Conservation (phyloP, 1,139 yeast genomes). For the Sugiyamaella novakii region DNA sequence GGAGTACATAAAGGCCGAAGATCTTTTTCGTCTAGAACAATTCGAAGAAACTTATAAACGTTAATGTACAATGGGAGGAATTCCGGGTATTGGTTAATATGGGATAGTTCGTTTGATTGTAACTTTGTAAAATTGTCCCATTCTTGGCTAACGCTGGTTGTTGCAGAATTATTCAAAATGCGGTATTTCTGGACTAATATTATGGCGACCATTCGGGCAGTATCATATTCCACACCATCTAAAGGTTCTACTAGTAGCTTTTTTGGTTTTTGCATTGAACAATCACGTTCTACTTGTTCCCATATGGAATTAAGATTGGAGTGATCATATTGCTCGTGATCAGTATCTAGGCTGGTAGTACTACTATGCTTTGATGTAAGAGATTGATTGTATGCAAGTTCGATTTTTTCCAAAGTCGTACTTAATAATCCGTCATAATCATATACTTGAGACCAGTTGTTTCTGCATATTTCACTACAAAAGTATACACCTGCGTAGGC, state of each 20-base stretch:
- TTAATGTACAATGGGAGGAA: slow-evolving; percentile 54
- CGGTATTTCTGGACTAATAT: slow-evolving; percentile 32
- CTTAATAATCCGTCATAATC: slow-evolving; percentile 38
- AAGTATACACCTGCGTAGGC: slow-evolving; percentile 56
- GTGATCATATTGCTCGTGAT: not conserved
- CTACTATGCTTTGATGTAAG: not conserved
- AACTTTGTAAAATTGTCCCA: slow-evolving; percentile 47
- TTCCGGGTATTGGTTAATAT: slow-evolving; percentile 53
- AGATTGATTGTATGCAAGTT: slow-evolving; percentile 22
- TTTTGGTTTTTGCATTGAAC: not conserved
- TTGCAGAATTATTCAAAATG: not conserved
- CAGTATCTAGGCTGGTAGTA: not conserved
- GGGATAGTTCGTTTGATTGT: slow-evolving; percentile 59
- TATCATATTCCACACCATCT: slow-evolving; percentile 47
- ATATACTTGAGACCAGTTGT: slow-evolving; percentile 41
- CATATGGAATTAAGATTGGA: slow-evolving; percentile 8
- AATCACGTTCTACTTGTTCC: slow-evolving; percentile 11
- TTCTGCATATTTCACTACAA: slow-evolving; percentile 53
- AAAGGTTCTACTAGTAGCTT: slow-evolving; percentile 23
- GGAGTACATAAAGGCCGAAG: slow-evolving; percentile 49
- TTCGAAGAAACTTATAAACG: slow-evolving; percentile 54
- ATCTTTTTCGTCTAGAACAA: slow-evolving; percentile 44
- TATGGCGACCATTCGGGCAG: slow-evolving; percentile 44
- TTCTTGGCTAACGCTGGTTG: slow-evolving; percentile 1
- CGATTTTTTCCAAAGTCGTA: slow-evolving; percentile 41